These are phyloP conservation scores for Plasmopara muralis DNA, from an alignment of 352 stramenopile genomes.

Conservation along the genomic window DNA sequence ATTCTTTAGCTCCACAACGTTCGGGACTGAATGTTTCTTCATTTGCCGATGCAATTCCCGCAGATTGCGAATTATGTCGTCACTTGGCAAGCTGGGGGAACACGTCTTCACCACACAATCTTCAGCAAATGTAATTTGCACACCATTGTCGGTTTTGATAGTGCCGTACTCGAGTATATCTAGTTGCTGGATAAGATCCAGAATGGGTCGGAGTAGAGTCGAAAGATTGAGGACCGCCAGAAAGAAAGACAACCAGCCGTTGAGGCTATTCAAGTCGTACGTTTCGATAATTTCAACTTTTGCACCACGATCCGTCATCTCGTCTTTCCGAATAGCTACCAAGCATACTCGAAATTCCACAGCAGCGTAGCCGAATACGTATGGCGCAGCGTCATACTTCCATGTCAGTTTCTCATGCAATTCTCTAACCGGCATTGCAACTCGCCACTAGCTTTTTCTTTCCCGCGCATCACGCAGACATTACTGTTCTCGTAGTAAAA, in stretches of 20 bases:
- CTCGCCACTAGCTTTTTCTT: neutral
- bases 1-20: neutral
- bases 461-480: neutral
- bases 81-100: neutral
- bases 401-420: constrained; percentile 21
- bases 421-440: constrained; percentile 15
- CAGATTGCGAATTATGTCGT: neutral
- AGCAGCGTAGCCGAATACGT: constrained; percentile 8
- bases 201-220: constrained; percentile 8
- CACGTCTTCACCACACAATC: neutral
- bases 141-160: constrained; percentile 7
- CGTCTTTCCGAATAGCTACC: constrained; percentile 19
- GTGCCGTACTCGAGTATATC: constrained; percentile 4
- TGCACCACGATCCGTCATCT: constrained; percentile 10
- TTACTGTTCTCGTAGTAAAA: neutral
- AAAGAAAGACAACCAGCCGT: constrained; percentile 17
- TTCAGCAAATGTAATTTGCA: constrained; percentile 4
- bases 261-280: constrained; percentile 18
- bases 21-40: neutral
- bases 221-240: constrained; percentile 25
- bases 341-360: constrained; percentile 10
- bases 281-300: constrained; percentile 19
- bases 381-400: constrained; percentile 20
- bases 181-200: neutral
- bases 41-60: neutral